Conservation (phyloP, 768 basidiomycete genomes). For the Hericium coralloides region DNA sequence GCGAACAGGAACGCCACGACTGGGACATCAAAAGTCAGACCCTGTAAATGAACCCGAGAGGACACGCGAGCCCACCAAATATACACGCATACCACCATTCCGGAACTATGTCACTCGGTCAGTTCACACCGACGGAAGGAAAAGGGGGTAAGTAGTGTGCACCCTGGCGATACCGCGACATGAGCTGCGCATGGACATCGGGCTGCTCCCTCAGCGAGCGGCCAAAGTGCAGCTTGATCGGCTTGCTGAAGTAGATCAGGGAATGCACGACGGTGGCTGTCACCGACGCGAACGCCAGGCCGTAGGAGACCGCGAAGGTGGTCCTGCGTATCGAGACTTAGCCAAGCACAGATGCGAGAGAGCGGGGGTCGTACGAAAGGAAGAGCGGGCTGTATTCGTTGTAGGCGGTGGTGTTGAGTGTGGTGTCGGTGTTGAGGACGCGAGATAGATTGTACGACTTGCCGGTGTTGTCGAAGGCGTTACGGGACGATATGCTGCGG, state of each 20-base stretch:
- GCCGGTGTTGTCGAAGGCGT: constrained; percentile 33
- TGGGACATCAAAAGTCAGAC: constrained; percentile 8
- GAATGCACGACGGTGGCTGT: constrained; percentile 35
- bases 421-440: constrained; percentile 27
- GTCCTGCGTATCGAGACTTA: constrained; percentile 25
- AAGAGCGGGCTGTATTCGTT: constrained; percentile 33
- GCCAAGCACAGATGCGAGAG: background rate
- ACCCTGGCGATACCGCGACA: constrained; percentile 20
- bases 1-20: constrained; percentile 53
- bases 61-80: constrained; percentile 21
- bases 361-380: constrained; percentile 18
- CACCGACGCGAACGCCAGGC: constrained; percentile 33
- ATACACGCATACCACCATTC: constrained; percentile 31
- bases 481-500: constrained; percentile 24
- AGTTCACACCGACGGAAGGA: background rate
- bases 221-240: constrained; percentile 30
- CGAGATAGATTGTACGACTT: constrained; percentile 29
- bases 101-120: constrained; percentile 22
- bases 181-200: constrained; percentile 38
- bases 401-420: constrained; percentile 27
- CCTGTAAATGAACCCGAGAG: no score
- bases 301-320: constrained; percentile 55
- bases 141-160: background rate
- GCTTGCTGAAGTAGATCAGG: constrained; percentile 32
- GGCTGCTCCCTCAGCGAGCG: constrained; percentile 35